Evolutionary conservation across 164 flowering plant genomes (phyloP).

Genomic region (Kalanchoe fedtschenkoi): DNA sequence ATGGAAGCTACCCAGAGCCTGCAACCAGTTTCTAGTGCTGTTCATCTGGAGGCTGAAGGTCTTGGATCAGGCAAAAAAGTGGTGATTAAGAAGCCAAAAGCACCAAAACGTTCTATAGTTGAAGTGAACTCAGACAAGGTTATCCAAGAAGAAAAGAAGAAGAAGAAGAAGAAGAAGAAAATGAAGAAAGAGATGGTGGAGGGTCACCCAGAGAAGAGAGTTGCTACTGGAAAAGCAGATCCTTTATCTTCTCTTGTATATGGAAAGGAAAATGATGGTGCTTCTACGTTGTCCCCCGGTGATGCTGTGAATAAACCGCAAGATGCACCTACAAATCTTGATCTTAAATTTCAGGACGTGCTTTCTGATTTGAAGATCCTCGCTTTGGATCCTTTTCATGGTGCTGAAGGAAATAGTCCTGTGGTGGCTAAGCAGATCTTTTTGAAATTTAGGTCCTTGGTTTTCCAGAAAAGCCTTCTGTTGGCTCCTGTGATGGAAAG

Average conservation of each 20-base stretch:
- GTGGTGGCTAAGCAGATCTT: conserved; percentile 29
- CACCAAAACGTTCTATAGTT: conserved; percentile 29
- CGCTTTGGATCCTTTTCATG: conserved; percentile 76
- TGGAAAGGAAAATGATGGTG: conserved; percentile 21
- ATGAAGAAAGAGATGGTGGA: conserved; percentile 16
- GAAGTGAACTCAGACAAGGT: conserved; percentile 27
- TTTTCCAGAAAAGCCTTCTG: conserved; percentile 68
- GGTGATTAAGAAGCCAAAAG: conserved; percentile 32
- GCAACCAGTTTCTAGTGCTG: neutral
- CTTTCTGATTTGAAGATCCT: conserved; percentile 49
- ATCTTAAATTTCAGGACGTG: conserved; percentile 36
- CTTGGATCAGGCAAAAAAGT: conserved; percentile 13
- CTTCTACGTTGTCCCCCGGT: conserved; percentile 6
- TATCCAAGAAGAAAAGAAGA: conserved; percentile 34
- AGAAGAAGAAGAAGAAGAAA: conserved; percentile 49
- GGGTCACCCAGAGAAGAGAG: conserved; percentile 20
- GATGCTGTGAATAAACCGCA: conserved; percentile 8
- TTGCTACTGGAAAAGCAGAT: conserved; percentile 20
- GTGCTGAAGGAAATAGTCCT: conserved; percentile 31
- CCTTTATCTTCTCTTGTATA: conserved; percentile 11
- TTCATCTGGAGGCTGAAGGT: conserved; percentile 13
- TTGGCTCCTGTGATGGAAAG: conserved; percentile 28
- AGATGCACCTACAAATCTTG: conserved; percentile 14
- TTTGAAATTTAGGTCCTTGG: conserved; percentile 63
- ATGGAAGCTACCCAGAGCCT: neutral